Evolutionary conservation across 2,329 filamentous ascomycete genomes (phyloP).

Genomic region (Erysiphe pulchra): DNA sequence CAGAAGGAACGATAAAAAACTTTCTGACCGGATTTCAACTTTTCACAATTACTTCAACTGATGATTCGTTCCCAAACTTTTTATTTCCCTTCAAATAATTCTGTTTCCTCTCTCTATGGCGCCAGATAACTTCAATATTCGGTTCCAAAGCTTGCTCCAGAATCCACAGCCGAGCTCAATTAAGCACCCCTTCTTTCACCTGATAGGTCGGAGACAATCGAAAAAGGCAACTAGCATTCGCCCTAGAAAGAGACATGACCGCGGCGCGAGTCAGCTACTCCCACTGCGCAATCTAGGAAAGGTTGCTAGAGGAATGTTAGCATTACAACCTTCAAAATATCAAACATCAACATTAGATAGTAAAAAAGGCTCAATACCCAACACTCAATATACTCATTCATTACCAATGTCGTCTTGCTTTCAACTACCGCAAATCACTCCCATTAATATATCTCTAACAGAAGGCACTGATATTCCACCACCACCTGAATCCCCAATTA

Average conservation of each 20-base stretch:
- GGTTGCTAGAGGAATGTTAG: neutral
- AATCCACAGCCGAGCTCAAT: neutral
- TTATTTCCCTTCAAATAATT: too few species aligned
- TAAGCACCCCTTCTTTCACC: neutral
- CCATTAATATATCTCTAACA: conserved; percentile 13
- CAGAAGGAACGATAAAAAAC: too few species aligned
- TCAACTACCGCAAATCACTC: conserved; percentile 12
- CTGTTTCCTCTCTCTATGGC: neutral
- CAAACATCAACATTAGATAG: neutral
- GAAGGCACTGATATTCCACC: conserved; percentile 15
- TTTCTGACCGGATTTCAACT: too few species aligned
- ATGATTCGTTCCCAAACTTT: too few species aligned
- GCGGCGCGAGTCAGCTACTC: neutral
- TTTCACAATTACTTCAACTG: too few species aligned
- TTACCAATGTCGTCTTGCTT: conserved; percentile 3
- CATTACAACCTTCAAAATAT: neutral
- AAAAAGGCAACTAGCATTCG: neutral
- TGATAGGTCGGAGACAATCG: neutral
- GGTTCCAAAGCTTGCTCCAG: neutral
- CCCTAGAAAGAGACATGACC: neutral
- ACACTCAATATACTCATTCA: neutral
- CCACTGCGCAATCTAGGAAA: neutral
- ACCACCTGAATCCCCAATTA: conserved; percentile 12
- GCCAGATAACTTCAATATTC: neutral
- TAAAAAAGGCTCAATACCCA: neutral